A percentile compares a stretch with the other conserved stretches of the same genome.
Conservation (phyloP, 768 basidiomycete genomes). For the Boletus reticuloceps region DNA sequence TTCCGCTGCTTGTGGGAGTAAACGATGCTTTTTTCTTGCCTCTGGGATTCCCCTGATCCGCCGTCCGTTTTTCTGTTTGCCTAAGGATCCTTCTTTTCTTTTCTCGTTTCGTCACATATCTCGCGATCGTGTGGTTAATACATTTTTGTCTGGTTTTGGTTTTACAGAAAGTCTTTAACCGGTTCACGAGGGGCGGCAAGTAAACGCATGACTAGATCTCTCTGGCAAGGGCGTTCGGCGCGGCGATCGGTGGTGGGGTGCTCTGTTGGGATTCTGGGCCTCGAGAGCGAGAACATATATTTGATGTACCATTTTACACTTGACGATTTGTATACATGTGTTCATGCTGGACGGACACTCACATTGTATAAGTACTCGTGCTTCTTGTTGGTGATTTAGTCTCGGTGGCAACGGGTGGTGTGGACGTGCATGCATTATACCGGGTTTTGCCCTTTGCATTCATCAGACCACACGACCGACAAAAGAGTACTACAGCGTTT, state of each 20-base stretch:
- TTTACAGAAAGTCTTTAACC: constrained; percentile 29
- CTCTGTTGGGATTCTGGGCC: background rate
- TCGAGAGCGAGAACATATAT: background rate
- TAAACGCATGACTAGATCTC: constrained; percentile 7
- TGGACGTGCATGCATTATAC: too few species aligned
- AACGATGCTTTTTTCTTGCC: background rate
- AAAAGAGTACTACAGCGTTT: constrained; percentile 9
- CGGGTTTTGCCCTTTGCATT: background rate
- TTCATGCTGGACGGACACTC: background rate
- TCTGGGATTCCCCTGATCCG: background rate
- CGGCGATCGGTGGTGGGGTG: background rate
- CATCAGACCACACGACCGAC: background rate
- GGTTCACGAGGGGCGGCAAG: constrained; percentile 24
- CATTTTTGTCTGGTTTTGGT: constrained; percentile 8
- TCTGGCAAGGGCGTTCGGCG: background rate
- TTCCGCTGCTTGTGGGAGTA: background rate
- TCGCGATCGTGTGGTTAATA: constrained; percentile 21
- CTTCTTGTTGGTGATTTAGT: too few species aligned
- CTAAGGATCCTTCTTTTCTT: background rate
- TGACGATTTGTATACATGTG: constrained; percentile 1
- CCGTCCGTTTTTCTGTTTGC: constrained; percentile 1
- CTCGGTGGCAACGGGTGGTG: too few species aligned
- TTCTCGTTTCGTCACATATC: constrained; percentile 3
- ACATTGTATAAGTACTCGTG: background rate
- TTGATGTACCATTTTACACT: constrained; percentile 4